Percentiles rank a stretch among this genome's conserved stretches.
These are phyloP conservation scores for Macrolepiota albuminosa DNA, from an alignment of 768 basidiomycete genomes.

Conservation along the genomic window DNA sequence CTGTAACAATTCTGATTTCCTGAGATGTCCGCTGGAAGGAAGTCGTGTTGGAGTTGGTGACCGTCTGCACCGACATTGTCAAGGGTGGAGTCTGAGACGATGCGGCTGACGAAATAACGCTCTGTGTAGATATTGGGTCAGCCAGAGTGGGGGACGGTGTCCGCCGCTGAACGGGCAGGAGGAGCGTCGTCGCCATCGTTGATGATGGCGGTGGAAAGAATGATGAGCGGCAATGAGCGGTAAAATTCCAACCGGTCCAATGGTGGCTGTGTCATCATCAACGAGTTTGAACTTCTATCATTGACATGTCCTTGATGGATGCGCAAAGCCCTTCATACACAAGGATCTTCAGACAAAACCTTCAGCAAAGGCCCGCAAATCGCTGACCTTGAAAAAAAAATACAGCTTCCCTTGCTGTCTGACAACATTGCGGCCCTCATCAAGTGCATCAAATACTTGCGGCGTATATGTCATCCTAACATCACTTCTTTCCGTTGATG, in stretches of 20 bases:
- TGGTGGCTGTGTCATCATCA: slow-evolving; percentile 5
- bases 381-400: background rate
- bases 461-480: background rate
- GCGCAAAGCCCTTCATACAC: background rate
- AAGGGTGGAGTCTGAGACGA: slow-evolving; percentile 32
- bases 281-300: background rate
- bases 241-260: background rate
- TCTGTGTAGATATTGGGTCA: slow-evolving; percentile 17
- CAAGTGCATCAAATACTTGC: background rate
- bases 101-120: slow-evolving; percentile 25
- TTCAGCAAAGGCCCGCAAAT: background rate
- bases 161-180: slow-evolving; percentile 12
- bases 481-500: background rate
- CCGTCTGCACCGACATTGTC: slow-evolving; percentile 16
- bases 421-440: background rate
- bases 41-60: slow-evolving; percentile 3
- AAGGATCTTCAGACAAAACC: background rate
- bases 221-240: background rate
- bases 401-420: background rate
- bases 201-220: background rate
- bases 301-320: background rate
- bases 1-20: slow-evolving; percentile 51
- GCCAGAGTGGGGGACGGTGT: slow-evolving; percentile 23
- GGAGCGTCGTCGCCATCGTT: slow-evolving; percentile 10
- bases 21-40: slow-evolving; percentile 23